Base-by-base conservation (phyloP, 1,284 basidiomycete species). In the Tilletiaria anomala region DNA sequence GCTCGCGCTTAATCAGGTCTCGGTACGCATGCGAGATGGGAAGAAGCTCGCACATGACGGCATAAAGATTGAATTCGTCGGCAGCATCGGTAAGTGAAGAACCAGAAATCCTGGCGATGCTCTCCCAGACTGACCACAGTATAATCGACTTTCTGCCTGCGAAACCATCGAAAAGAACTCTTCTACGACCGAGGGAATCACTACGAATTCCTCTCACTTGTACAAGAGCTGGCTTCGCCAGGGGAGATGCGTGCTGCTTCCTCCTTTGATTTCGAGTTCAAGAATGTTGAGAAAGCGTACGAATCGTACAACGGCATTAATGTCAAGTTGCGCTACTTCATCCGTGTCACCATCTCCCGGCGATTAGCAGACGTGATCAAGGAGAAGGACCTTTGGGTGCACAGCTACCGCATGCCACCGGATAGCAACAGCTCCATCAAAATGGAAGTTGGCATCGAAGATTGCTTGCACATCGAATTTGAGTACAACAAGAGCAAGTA, bases 401-500 rank as follows among this genome's bases (percentile, higher is more conserved):
- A 97, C 68, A 91, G 85, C 8, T 97, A 84, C 72, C 81, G 89
- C 31, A 93, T 94, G 84, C 91, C 91, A 2, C 88, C 91, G 43
- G 93, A 97, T 67, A 83, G 78, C 56, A 96, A 93, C 70, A 91
- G 89, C 65, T 82, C 85, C 23, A 94, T 96, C 72, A 96, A 93
- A 75, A 97, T 97, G 93, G 91, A 97, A 69, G 93, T 97, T 26
- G 91, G 91, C 14, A 96, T 97, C 50, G 91, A 96, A 67, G 91
- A 97, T 66, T 96, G 91, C 69, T 70, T 96, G 55, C 91, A 97
- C 68, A 97, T 97, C 61, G 91, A 97, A 69, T 96, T 97, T 59
- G 91, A 97, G 70, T 96, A 97, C 72, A 96, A 97, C 75, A 96
- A 96, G 69, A 93, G 88, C 45, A 96, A 96, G 56, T 97, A 97